Percentiles rank a stretch among this genome's conserved stretches.
These are phyloP conservation scores for Fusarium ambrosium DNA, from an alignment of 2,329 filamentous ascomycete genomes.

Conservation along the genomic window DNA sequence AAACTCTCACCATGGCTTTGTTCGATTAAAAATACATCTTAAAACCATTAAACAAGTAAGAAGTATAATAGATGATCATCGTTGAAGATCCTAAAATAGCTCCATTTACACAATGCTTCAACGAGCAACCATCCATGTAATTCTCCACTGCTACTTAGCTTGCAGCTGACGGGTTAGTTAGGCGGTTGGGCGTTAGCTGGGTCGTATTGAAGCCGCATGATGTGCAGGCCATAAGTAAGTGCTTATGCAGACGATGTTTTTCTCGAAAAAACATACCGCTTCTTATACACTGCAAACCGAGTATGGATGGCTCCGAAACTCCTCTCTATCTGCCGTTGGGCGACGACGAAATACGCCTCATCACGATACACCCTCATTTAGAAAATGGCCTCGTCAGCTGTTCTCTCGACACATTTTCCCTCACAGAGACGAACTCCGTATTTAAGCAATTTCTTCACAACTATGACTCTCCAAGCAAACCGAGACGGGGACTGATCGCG, in stretches of 20 bases:
- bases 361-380: conserved; percentile 8
- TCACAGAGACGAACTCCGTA: conserved; percentile 3
- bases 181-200: conserved; percentile 3
- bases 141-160: conserved; percentile 1
- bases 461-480: conserved; percentile 4
- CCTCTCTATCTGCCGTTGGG: conserved; percentile 8
- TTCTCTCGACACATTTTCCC: conserved; percentile 16
- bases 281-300: neutral
- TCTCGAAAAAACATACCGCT: neutral
- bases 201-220: neutral
- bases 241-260: conserved; percentile 1
- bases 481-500: conserved; percentile 14
- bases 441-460: conserved; percentile 12
- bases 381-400: conserved; percentile 10
- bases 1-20: neutral
- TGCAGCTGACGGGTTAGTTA: neutral
- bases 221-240: conserved; percentile 2
- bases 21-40: neutral
- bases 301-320: neutral
- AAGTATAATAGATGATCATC: neutral
- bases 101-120: neutral
- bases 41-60: neutral
- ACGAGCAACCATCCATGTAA: neutral
- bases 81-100: neutral
- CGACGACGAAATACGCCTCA: conserved; percentile 16